phyloP scores from a whole-genome alignment of 805 yeast genomes.

The Schizosaccharomyces octosporus region DNA sequence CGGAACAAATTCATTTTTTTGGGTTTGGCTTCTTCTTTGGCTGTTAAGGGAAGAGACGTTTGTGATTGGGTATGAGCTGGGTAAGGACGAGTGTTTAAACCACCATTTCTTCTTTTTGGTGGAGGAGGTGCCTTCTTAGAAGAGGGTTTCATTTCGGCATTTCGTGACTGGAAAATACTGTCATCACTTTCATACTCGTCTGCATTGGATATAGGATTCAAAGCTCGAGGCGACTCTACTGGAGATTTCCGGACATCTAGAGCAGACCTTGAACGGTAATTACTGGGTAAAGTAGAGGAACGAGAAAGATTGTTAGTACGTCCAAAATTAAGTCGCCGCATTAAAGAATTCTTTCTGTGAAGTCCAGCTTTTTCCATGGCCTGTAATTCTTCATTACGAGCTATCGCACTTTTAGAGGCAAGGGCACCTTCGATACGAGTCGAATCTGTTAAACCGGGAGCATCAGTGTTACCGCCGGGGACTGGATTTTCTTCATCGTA shows the following conservation, averaged over 20 bases:
- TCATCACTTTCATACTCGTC: background rate
- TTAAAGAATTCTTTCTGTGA: conserved; percentile 64
- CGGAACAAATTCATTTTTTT: background rate
- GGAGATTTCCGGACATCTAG: background rate
- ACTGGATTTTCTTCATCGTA: conserved; percentile 6
- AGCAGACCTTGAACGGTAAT: background rate
- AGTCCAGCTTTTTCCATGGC: conserved; percentile 21
- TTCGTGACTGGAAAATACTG: background rate
- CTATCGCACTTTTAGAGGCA: conserved; percentile 5
- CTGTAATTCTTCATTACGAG: conserved; percentile 10
- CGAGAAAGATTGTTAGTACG: background rate
- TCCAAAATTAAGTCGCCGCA: conserved; percentile 28
- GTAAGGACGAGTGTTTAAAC: background rate
- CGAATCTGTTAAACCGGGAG: conserved; percentile 4
- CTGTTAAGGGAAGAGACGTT: background rate
- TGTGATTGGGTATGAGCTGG: background rate
- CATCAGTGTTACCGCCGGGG: conserved; percentile 3
- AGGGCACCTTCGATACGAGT: conserved; percentile 4
- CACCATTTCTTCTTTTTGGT: background rate
- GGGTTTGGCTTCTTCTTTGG: background rate
- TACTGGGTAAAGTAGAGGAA: background rate
- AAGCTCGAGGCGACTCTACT: background rate
- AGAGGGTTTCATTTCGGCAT: background rate
- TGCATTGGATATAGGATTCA: background rate
- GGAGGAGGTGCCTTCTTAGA: background rate